Conservation (phyloP, 345 rosid genomes). For the Arabidopsis suecica region DNA sequence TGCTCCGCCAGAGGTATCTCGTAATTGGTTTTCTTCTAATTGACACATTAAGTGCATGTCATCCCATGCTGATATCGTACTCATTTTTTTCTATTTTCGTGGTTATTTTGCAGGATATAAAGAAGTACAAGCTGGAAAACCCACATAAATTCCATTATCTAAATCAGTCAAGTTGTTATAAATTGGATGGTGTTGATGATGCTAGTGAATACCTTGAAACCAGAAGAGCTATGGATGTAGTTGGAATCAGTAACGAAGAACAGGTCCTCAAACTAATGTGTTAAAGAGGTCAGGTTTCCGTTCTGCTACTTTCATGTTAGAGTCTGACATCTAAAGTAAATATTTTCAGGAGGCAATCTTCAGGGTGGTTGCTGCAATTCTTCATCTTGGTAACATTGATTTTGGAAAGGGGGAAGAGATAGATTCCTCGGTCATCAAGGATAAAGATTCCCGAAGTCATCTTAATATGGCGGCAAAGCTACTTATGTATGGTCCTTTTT, state of each 20-base stretch:
- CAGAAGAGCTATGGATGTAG: constrained; percentile 91
- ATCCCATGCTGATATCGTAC: constrained; percentile 9
- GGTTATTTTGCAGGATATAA: constrained; percentile 58
- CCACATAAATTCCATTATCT: constrained; percentile 76
- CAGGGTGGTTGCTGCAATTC: constrained; percentile 90
- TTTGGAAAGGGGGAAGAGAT: constrained; percentile 78
- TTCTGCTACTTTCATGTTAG: constrained; percentile 28
- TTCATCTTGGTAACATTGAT: constrained; percentile 87
- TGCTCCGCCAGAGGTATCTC: constrained; percentile 83
- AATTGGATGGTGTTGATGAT: constrained; percentile 83
- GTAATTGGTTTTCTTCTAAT: neutral
- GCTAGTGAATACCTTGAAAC: constrained; percentile 84
- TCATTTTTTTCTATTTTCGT: constrained; percentile 5
- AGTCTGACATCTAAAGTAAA: constrained; percentile 42
- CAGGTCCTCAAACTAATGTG: constrained; percentile 36
- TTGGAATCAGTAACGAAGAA: constrained; percentile 63
- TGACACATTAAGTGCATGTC: constrained; percentile 27
- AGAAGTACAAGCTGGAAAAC: constrained; percentile 64
- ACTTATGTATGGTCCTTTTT: constrained; percentile 50
- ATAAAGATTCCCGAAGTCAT: constrained; percentile 73
- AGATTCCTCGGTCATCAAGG: constrained; percentile 86
- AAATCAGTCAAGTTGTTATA: constrained; percentile 80
- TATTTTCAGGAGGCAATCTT: constrained; percentile 80
- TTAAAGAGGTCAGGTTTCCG: constrained; percentile 12
- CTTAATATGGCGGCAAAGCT: constrained; percentile 80